Evolutionary conservation across 345 rosid species (phyloP).

Genomic region (Clausena lansium): DNA sequence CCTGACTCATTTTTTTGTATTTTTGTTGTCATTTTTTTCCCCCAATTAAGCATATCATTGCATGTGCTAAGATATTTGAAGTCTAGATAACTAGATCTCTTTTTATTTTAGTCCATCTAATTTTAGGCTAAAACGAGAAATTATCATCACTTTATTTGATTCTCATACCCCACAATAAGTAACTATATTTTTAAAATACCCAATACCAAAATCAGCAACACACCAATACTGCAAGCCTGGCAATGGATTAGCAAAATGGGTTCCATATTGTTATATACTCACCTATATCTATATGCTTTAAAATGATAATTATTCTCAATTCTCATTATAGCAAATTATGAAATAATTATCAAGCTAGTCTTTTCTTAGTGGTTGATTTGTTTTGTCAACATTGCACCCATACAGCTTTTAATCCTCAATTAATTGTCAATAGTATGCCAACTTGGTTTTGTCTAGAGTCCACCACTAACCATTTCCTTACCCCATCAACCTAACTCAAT

Average conservation of each 20-base stretch:
- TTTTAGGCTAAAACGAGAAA: neutral
- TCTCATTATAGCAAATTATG: constrained; percentile 5
- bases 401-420: neutral
- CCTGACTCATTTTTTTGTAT: neutral
- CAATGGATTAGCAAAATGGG: neutral
- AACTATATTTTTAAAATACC: neutral
- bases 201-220: neutral
- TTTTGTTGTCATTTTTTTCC: too few species aligned
- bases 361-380: constrained; percentile 16
- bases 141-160: neutral
- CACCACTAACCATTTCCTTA: constrained; percentile 5
- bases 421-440: neutral
- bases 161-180: neutral
- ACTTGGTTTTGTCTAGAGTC: constrained; percentile 7
- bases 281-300: neutral
- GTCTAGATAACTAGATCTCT: neutral
- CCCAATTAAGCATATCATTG: neutral
- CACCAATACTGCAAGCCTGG: neutral
- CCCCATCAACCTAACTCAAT: neutral
- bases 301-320: neutral
- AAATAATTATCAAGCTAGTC: neutral
- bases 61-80: neutral
- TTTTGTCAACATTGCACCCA: constrained; percentile 10
- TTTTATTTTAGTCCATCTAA: neutral
- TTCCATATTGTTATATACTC: neutral